Evolutionary conservation across 129 eudicot species (phyloP), one percentile per base, ranked within the genome.

Genomic region (Cynara cardunculus): DNA sequence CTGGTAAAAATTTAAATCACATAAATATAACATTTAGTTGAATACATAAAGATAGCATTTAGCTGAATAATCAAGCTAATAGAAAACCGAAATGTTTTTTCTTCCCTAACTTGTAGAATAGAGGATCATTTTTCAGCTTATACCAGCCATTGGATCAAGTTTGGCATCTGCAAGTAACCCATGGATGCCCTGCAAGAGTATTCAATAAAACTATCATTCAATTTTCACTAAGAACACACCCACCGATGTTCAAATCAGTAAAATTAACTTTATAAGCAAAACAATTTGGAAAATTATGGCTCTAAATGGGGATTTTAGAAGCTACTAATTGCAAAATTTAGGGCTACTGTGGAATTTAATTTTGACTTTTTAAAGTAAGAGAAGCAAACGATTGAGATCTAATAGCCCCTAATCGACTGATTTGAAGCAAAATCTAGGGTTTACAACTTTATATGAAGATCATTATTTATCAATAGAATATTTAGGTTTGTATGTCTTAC

Each of bases 121-220:
- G 24, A 53, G 22, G 1, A 53, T 18, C 64, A 14, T 3, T 18
- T 75, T 64, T 79, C 72, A 85, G 80, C 80, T 82, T 80, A 46
- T 14, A 59, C 81, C 86, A 8, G 26, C 66, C 86, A 82, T 41
- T 27, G 86, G n/a, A 73, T 69, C 70, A n/a, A 16, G 85, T 66
- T 30, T 83, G 85, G 39, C 92, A 87, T 72, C 87, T 88, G 77
- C 64, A 84, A 0, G 77, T 79, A 12, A 89, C 81, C 92, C 90
- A 89, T 25, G 90, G 88, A 79, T 89, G 92, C 32, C 90, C 92
- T 89, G 88, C 68, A 86, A 56, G 69, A 44, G 1, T 53, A 3
- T 53, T 7, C 25, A 35, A 32, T 16, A 35, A 70, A 19, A 70
- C 30, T 2, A 64, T 71, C 26, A n/a, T n/a, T n/a, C n/a, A n/a